Base-by-base conservation (phyloP, 306 rosid species). In the Citrullus colocynthis region DNA sequence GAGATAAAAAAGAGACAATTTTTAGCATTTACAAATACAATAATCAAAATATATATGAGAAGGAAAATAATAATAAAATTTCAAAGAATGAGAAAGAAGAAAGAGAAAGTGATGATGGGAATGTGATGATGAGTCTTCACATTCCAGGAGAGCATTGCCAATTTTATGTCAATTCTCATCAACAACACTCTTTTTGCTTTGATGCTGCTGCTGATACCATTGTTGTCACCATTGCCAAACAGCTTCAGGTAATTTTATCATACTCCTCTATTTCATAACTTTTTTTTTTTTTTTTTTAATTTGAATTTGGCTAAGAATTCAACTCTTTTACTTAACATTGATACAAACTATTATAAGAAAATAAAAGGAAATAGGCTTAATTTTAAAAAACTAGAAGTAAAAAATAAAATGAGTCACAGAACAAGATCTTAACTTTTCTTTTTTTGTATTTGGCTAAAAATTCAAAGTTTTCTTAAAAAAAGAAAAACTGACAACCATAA, bases 191-290 rank as follows among this genome's bases (percentile, higher is more conserved):
- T 18, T 74, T 82, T 13, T 81, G 76, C 69, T 91, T 91, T 81
- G 88, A 88, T 81, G 90, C 92, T 76, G 87, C 83, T 58, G 88
- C 93, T 6, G 90, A 88, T 52, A 48, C 81, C 64, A 67, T 93
- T 7, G 88, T 91, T 42, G 93, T 87, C 76, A 89, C 90, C 8
- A 79, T 90, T 65, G 97, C 96, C 69, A 87, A 86, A 78, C 97
- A 89, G 65, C 78, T 91, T 37, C 80, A 88, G 98, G 97, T 93
- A 88, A 81, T 63, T 73, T 9, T 11, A 58, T 20, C 15, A 2
- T 21, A 58, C 15, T 20, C 63, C 3, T 9, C 6, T 8, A 1
- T 56, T n/a, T 2, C 32, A 1, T 34, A 54, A 54, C 7, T 8
- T 4, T 15, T 15, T 51, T 14, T 17, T 51, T 51, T 34, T 2